Evolutionary conservation across 2,329 filamentous ascomycete species (phyloP).

Genomic region (Colletotrichum cuscutae): DNA sequence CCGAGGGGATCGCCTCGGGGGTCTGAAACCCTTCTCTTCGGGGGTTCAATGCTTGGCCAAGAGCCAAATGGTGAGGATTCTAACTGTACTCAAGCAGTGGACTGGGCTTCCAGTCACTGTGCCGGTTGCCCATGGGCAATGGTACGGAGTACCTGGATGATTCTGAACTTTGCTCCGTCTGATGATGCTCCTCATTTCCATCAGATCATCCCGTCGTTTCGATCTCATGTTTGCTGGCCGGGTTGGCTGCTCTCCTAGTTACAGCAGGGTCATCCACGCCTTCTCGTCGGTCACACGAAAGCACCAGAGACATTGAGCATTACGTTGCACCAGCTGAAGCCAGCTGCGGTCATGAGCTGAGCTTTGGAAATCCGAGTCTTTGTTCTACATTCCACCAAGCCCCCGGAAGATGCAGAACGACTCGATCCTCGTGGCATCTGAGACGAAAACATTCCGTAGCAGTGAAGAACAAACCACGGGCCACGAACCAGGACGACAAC

Average conservation of each 20-base stretch:
- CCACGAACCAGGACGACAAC: neutral
- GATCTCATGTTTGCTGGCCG: conserved; percentile 5
- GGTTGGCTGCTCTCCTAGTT: neutral
- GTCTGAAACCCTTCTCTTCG: conserved; percentile 29
- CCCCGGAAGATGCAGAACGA: neutral
- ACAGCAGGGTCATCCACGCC: neutral
- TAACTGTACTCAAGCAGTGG: neutral
- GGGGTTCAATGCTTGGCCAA: conserved; percentile 25
- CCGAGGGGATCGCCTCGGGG: conserved; percentile 30
- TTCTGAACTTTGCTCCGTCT: conserved; percentile 13
- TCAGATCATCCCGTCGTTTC: conserved; percentile 33
- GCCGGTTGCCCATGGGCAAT: neutral
- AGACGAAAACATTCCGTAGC: neutral
- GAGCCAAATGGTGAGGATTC: conserved; percentile 13
- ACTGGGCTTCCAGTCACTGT: neutral
- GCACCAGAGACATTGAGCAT: neutral
- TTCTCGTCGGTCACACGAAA: neutral
- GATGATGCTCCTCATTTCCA: conserved; percentile 8
- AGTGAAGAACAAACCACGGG: neutral
- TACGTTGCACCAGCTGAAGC: neutral
- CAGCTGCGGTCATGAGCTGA: too few species aligned
- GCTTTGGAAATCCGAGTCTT: neutral
- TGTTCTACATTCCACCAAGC: neutral
- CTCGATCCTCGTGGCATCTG: neutral
- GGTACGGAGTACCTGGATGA: neutral